Evolutionary conservation across 345 rosid genomes (phyloP).

Genomic region (Corchorus capsularis): DNA sequence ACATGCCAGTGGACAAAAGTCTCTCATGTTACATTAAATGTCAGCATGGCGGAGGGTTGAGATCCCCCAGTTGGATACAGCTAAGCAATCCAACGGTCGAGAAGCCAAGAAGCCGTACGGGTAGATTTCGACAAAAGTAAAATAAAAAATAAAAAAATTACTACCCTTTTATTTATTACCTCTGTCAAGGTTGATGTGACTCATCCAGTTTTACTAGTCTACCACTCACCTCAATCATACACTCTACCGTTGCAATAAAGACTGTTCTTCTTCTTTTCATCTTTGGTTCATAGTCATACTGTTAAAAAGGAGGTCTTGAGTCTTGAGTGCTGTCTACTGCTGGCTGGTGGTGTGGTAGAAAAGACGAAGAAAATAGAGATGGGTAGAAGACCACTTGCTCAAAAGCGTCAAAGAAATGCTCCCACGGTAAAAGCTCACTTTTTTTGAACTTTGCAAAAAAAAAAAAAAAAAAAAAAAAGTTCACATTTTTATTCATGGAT

Average conservation of each 20-base stretch:
- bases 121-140: not conserved
- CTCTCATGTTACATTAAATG: too few relatives aligned
- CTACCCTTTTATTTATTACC: not conserved
- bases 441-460: not conserved
- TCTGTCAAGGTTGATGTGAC: not conserved
- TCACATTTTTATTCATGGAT: too few relatives aligned
- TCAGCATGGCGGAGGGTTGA: not conserved
- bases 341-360: too few relatives aligned
- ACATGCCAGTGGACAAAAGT: too few relatives aligned
- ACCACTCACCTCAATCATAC: too few relatives aligned
- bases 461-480: not conserved
- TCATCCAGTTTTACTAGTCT: not conserved
- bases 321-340: too few relatives aligned
- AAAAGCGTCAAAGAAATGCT: conserved; percentile 6
- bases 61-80: not conserved
- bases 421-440: conserved; percentile 5
- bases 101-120: not conserved
- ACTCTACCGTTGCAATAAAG: too few relatives aligned
- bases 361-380: not conserved
- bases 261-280: too few relatives aligned
- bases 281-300: too few relatives aligned
- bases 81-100: not conserved
- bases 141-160: not conserved
- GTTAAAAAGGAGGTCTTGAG: too few relatives aligned
- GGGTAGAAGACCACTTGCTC: conserved; percentile 4